Base-by-base conservation (phyloP, 371 early-diverging fungal genomes). In the Saksenaea oblongispora region DNA sequence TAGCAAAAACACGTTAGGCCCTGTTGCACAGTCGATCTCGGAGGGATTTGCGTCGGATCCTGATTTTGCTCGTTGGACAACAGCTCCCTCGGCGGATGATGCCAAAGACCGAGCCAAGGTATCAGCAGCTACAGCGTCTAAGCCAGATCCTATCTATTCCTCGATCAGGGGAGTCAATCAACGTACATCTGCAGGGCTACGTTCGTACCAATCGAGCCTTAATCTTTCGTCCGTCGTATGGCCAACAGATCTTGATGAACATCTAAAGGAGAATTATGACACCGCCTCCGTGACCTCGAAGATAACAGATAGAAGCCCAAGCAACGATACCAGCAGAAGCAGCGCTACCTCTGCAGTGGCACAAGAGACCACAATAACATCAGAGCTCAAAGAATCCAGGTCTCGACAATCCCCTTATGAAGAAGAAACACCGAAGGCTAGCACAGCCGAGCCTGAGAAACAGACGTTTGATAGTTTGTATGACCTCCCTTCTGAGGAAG, bases 11-110 rank as follows among this genome's bases (percentile, higher is more conserved):
- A 39, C 58, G 14, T 61, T 65, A 57, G 57, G 47, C 24, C 17
- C 54, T 24, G 39, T 64, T 18, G 56, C 37, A 27, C 56, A 47
- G 17, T 61, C 70, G 8, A 26, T 66, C n/a, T 42, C 65, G 0
- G 65, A 60, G 18, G 75, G 65, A 17, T 66, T 74, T 41, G 65
- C 71, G 5, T 64, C 71, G 18, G 78, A 78, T 41, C 75, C 75
- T 10, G 78, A 74, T 57, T 64, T 78, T 37, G 61, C 58, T 54
- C 72, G 69, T 27, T 77, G 78, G 78, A 77, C 74, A 2, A 67
- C 70, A 1, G 67, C 74, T 1, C 61, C 73, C 14, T 22, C 61
- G 37, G 65, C 56, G 0, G 55, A 61, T 5, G 36, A 37, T 1
- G 59, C 64, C 14, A 66, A 66, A 11, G 62, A 39, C 10, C 26